Conservation (phyloP, 2,329 filamentous ascomycete species). For the Tolypocladium cylindrosporum region DNA sequence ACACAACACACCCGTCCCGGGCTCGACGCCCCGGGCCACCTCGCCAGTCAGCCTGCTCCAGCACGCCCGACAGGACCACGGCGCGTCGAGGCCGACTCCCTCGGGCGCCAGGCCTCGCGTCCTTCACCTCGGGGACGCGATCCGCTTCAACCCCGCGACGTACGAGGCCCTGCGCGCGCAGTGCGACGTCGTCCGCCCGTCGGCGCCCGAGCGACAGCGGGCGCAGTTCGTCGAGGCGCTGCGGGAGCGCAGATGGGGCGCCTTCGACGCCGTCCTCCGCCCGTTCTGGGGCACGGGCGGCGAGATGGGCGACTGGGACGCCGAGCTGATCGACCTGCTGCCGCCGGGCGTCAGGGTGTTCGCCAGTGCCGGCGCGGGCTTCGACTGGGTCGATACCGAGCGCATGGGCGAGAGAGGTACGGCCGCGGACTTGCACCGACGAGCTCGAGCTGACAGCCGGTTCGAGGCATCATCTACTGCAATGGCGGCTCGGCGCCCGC, state of each 20-base stretch:
- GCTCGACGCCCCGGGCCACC: constrained; percentile 31
- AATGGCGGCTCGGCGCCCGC: constrained; percentile 61
- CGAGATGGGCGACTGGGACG: constrained; percentile 57
- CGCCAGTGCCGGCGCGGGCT: constrained; percentile 55
- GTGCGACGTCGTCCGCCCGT: constrained; percentile 43
- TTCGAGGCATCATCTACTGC: constrained; percentile 57
- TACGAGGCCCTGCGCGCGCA: constrained; percentile 30
- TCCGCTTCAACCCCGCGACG: constrained; percentile 38
- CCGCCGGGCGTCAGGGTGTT: constrained; percentile 49
- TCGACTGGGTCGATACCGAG: constrained; percentile 56
- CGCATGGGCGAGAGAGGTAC: constrained; percentile 49
- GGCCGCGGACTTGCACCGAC: not conserved
- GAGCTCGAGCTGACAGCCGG: not conserved
- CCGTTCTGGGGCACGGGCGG: constrained; percentile 55
- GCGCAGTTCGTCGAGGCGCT: constrained; percentile 38
- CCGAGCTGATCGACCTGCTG: constrained; percentile 45
- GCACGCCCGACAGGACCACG: constrained; percentile 9
- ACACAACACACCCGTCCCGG: constrained; percentile 34
- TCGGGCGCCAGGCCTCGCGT: constrained; percentile 39
- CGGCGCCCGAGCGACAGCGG: constrained; percentile 38
- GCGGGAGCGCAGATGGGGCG: constrained; percentile 40
- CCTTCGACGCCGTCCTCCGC: constrained; percentile 45
- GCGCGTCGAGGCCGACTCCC: constrained; percentile 11
- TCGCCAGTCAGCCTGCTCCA: constrained; percentile 23
- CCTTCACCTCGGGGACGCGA: constrained; percentile 63